A percentile compares a stretch with the other conserved stretches of the same genome.
Evolutionary conservation across 345 rosid genomes (phyloP).

Genomic region (Salix arbutifolia): DNA sequence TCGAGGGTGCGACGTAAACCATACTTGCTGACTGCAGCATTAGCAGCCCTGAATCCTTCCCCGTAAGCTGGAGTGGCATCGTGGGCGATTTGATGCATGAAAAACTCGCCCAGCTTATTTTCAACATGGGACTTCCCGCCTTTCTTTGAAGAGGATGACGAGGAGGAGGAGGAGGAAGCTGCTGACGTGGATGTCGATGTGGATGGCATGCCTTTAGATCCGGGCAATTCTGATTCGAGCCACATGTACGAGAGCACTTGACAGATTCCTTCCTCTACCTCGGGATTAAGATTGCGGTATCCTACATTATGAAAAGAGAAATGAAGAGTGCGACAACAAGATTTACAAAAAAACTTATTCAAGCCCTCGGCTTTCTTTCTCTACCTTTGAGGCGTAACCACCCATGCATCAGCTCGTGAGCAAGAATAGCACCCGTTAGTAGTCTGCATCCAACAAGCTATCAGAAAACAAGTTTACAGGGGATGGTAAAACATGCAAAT

Average conservation of each 20-base stretch:
- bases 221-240: slow-evolving; percentile 88
- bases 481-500: not conserved
- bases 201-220: slow-evolving; percentile 42
- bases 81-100: slow-evolving; percentile 75
- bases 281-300: slow-evolving; percentile 71
- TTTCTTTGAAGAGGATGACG: slow-evolving; percentile 56
- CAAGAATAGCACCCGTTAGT: slow-evolving; percentile 90
- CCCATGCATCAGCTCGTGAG: slow-evolving; percentile 93
- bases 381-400: slow-evolving; percentile 91
- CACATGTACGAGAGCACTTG: slow-evolving; percentile 89
- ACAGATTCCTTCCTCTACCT: slow-evolving; percentile 97
- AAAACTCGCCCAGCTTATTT: slow-evolving; percentile 79
- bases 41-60: slow-evolving; percentile 72
- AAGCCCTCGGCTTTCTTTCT: not conserved
- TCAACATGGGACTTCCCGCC: slow-evolving; percentile 65
- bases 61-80: slow-evolving; percentile 91
- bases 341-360: not conserved
- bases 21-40: slow-evolving; percentile 71
- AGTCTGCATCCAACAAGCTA: slow-evolving; percentile 43
- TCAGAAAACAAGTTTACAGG: not conserved
- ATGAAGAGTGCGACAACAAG: not conserved
- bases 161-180: slow-evolving; percentile 48
- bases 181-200: slow-evolving; percentile 35
- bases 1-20: slow-evolving; percentile 69
- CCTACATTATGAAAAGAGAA: slow-evolving; percentile 37